These are phyloP conservation scores for Leishmania braziliensis DNA, from an alignment of 208 protist species.

Conservation along the genomic window DNA sequence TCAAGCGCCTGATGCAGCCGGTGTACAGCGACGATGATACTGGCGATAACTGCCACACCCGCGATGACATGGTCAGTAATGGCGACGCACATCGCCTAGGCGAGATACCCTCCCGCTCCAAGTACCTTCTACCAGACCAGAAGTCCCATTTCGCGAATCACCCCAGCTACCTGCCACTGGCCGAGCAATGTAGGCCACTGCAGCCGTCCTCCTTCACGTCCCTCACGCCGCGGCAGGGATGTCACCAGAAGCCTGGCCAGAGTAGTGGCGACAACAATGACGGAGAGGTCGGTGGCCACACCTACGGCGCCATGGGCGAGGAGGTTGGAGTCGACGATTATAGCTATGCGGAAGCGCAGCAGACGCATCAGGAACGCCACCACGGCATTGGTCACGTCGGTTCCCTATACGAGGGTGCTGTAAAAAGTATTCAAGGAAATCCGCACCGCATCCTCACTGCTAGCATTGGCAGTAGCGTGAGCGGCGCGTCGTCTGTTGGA, in stretches of 20 bases:
- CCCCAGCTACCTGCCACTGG: slow-evolving; percentile 23
- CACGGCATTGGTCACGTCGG: neutral
- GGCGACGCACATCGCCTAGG: slow-evolving; percentile 19
- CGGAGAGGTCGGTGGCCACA: neutral
- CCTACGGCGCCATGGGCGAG: neutral
- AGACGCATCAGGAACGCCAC: neutral
- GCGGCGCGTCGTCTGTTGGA: slow-evolving; percentile 30
- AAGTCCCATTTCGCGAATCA: slow-evolving; percentile 19
- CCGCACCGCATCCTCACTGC: neutral
- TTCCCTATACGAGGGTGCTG: slow-evolving; percentile 4
- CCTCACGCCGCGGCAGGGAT: neutral
- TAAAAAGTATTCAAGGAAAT: slow-evolving; percentile 2
- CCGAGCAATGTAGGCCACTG: slow-evolving; percentile 22
- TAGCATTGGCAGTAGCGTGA: slow-evolving; percentile 13
- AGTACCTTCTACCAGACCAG: slow-evolving; percentile 30
- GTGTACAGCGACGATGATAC: neutral
- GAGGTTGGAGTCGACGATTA: neutral
- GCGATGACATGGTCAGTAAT: neutral
- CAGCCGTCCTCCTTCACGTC: neutral
- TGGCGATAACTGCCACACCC: neutral
- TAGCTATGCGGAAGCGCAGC: neutral
- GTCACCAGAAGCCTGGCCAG: neutral
- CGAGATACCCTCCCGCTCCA: slow-evolving; percentile 31
- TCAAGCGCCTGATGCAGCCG: slow-evolving; percentile 32
- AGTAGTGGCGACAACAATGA: neutral